Evolutionary conservation across 176 grass and related monocot species (phyloP).

Genomic region (Cocos nucifera): DNA sequence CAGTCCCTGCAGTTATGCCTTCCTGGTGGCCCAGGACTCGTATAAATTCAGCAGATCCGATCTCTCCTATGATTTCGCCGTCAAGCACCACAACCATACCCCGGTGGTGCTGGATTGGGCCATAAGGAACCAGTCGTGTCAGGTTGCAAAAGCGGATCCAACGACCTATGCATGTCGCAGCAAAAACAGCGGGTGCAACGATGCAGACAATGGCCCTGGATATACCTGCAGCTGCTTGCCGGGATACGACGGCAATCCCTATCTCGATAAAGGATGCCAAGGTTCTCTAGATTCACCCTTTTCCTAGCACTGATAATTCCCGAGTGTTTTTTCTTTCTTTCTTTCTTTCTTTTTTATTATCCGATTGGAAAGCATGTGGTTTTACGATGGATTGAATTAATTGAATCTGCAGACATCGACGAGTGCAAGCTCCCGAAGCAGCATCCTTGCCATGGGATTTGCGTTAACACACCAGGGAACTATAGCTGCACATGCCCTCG

Average conservation of each 20-base stretch:
- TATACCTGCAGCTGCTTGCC: conserved; percentile 41
- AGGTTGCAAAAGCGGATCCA: conserved; percentile 3
- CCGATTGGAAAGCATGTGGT: not conserved
- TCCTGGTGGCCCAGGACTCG: conserved; percentile 20
- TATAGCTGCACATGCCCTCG: conserved; percentile 25
- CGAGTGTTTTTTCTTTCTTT: not conserved
- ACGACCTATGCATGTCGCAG: conserved; percentile 40
- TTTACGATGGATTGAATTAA: not conserved
- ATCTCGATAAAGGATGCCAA: conserved; percentile 42
- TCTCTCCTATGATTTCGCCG: conserved; percentile 20
- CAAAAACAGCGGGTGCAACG: not conserved
- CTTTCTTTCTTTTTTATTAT: not conserved
- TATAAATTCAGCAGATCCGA: conserved; percentile 20
- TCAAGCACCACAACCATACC: not conserved
- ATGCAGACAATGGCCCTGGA: conserved; percentile 19
- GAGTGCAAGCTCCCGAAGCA: conserved; percentile 9
- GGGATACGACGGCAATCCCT: conserved; percentile 52
- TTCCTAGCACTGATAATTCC: not conserved
- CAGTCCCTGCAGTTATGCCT: conserved; percentile 34
- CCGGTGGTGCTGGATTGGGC: conserved; percentile 56
- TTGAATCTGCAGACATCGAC: conserved; percentile 40
- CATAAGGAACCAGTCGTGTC: conserved; percentile 24
- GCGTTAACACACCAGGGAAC: conserved; percentile 12
- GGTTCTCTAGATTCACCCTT: conserved; percentile 11
- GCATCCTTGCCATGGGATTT: not conserved